Conservation (phyloP, 2,329 filamentous ascomycete species). For the Phialocephala sp. region DNA sequence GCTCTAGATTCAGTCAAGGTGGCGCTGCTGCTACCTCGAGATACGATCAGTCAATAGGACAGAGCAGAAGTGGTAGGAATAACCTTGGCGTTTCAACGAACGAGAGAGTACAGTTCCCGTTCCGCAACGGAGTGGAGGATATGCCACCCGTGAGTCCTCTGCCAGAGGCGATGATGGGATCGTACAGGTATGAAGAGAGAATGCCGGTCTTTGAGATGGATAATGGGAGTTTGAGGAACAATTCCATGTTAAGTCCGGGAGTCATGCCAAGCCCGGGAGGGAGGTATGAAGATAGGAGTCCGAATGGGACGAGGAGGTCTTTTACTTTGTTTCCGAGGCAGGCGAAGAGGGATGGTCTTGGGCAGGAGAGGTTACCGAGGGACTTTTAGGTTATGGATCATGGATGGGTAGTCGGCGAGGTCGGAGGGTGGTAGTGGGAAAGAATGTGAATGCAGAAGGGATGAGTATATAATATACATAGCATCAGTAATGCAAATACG, state of each 20-base stretch:
- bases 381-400: constrained; percentile 12
- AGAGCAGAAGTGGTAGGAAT: not conserved
- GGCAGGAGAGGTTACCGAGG: constrained; percentile 11
- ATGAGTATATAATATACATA: not conserved
- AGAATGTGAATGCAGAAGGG: not conserved
- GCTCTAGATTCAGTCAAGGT: constrained; percentile 9
- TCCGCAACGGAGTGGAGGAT: constrained; percentile 7
- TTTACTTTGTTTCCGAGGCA: constrained; percentile 14
- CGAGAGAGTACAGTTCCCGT: not conserved
- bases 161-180: not conserved
- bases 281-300: not conserved
- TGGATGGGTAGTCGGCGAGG: not conserved
- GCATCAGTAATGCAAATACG: too few species aligned
- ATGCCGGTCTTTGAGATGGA: not conserved
- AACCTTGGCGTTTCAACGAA: not conserved
- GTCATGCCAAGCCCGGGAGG: not conserved
- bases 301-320: constrained; percentile 2
- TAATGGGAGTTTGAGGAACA: not conserved
- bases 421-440: not conserved
- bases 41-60: not conserved
- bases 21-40: constrained; percentile 5
- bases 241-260: not conserved
- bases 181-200: not conserved
- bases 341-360: not conserved
- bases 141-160: constrained; percentile 18